phyloP scores from a whole-genome alignment of 331 rosid species.

The Rhamnella rubrinervis region DNA sequence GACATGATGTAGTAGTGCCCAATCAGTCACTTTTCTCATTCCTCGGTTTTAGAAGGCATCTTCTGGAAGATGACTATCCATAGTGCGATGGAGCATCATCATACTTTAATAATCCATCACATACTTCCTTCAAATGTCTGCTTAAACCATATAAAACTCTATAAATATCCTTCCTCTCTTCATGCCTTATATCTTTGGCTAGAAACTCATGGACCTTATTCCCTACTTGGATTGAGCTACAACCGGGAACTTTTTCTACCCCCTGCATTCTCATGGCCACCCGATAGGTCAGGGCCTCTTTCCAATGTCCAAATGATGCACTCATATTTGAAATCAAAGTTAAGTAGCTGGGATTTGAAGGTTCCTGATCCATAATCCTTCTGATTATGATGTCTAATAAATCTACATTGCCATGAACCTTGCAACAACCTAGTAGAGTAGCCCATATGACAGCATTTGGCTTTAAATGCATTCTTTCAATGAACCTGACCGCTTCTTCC shows the following conservation, averaged over 20 bases:
- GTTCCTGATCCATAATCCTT: slow-evolving; percentile 30
- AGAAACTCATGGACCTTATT: slow-evolving; percentile 32
- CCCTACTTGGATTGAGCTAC: slow-evolving; percentile 37
- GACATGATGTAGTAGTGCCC: background rate
- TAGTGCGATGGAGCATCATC: background rate
- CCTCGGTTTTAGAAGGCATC: background rate
- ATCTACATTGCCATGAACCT: slow-evolving; percentile 29
- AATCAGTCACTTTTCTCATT: background rate
- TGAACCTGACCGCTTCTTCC: slow-evolving; percentile 28
- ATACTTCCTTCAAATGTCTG: slow-evolving; percentile 19
- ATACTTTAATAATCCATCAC: slow-evolving; percentile 7
- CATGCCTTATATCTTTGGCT: slow-evolving; percentile 26
- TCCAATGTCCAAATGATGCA: slow-evolving; percentile 36
- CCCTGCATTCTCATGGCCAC: slow-evolving; percentile 34
- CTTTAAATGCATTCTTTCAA: slow-evolving; percentile 32
- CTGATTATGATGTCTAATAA: slow-evolving; percentile 22
- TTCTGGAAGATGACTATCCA: background rate
- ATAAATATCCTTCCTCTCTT: slow-evolving; percentile 23
- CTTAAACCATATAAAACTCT: slow-evolving; percentile 13
- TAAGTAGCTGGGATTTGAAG: slow-evolving; percentile 30
- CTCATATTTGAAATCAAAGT: slow-evolving; percentile 36
- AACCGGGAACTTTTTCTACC: slow-evolving; percentile 36
- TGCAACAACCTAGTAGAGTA: slow-evolving; percentile 27
- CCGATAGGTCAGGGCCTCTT: slow-evolving; percentile 23
- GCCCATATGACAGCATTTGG: slow-evolving; percentile 42